Evolutionary conservation across 1,284 basidiomycete species (phyloP), one percentile per base, ranked within the genome.

Genomic region (Ceratobasidium sp.): DNA sequence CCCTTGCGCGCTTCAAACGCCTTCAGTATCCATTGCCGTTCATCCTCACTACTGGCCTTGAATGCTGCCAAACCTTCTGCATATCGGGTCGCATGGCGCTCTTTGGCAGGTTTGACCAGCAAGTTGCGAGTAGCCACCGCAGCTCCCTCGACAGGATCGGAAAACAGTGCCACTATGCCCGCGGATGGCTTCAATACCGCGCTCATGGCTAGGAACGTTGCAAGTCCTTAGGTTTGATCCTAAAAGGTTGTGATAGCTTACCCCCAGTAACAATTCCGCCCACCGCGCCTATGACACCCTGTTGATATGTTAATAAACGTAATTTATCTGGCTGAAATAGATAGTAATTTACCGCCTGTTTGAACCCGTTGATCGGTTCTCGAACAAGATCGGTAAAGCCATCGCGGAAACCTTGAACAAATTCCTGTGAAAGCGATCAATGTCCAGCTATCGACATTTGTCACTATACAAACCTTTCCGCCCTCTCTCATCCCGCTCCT

Each of bases 381-480:
- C 82, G 85, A 17, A 88, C 85, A 1, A 89, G 82, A 1, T 88
- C 88, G 0, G 86, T 87, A 66, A 89, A 87, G 15, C 88, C 89
- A 80, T 89, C 88, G 79, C 86, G 87, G 66, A 86, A 86, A 4
- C 87, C 84, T 67, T 81, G 84, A 37, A 81, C 81, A 2, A 85
- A 76, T 4, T 84, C 83, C 80, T 83, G 1, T 77, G 22, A 61
- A 49, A n/a, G 34, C 7, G 19, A 13, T 2, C 37, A 40, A 6
- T 40, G 15, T 4, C 4, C 40, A 62, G 34, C 17, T 1, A 34
- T 22, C 37, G 22, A 34, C 19, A 51, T 1, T 15, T 2, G 37
- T 0, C 13, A 17, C 22, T 19, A 7, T 40, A 46, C 75, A 32
- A 32, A 85, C 86, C 83, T 85, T 86, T 56, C 85, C 87, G 6